phyloP scores from a whole-genome alignment of 2,329 filamentous ascomycete species.

The Verruconis gallopava region DNA sequence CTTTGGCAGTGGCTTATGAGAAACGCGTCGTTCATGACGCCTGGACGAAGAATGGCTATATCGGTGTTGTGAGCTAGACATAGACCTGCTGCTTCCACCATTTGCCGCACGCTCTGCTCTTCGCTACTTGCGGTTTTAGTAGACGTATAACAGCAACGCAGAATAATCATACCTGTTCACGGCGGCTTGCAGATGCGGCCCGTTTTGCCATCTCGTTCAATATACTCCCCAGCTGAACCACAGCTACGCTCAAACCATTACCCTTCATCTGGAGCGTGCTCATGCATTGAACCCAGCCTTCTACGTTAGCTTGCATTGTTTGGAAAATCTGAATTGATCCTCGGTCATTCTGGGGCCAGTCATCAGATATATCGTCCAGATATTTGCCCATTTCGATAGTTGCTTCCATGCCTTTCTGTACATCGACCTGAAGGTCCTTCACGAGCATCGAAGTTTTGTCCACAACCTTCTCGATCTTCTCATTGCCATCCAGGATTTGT shows the following conservation, averaged over 20 bases:
- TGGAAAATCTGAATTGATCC: constrained; percentile 63
- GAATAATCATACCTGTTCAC: constrained; percentile 1
- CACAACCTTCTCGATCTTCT: constrained; percentile 81
- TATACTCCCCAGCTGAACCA: constrained; percentile 62
- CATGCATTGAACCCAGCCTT: constrained; percentile 78
- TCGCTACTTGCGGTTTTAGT: no score
- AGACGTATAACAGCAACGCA: no score
- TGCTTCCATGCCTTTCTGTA: constrained; percentile 63
- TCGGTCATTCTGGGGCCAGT: constrained; percentile 42
- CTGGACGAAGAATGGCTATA: no score
- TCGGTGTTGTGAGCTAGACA: no score
- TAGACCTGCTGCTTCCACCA: no score
- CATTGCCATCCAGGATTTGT: constrained; percentile 75
- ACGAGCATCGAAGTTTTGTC: constrained; percentile 64
- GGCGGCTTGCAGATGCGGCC: constrained; percentile 66
- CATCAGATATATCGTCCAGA: constrained; percentile 51
- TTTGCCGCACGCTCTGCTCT: not conserved
- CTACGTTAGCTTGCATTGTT: constrained; percentile 85
- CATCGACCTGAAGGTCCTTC: constrained; percentile 65
- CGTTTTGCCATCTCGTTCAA: constrained; percentile 77
- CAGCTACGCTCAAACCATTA: constrained; percentile 52
- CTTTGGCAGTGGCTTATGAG: not conserved
- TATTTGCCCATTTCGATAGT: constrained; percentile 68
- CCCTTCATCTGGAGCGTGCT: constrained; percentile 62
- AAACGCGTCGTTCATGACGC: not conserved